Conservation (phyloP, 192 early-diverging fungal species). For the Backusella westeae region DNA sequence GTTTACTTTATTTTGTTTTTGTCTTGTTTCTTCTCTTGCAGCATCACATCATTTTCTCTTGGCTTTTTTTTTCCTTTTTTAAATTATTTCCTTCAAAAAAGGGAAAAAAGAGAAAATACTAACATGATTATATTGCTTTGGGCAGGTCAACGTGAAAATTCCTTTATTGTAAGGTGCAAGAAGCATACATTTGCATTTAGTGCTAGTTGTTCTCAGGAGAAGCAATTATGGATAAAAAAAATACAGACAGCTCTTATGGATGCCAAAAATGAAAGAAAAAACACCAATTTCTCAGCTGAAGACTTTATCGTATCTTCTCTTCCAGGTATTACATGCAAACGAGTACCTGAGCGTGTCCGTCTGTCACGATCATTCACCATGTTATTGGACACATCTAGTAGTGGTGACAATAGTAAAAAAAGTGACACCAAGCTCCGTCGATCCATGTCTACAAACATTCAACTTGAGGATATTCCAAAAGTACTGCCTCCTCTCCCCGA, state of each 20-base stretch:
- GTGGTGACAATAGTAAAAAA: not conserved
- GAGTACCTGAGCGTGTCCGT: slow-evolving; percentile 3
- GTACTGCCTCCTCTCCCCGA: not conserved
- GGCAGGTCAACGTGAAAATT: slow-evolving; percentile 14
- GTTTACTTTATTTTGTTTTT: not conserved
- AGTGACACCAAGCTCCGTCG: not conserved
- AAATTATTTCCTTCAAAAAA: slow-evolving; percentile 8
- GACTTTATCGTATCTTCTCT: slow-evolving; percentile 28
- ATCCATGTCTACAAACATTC: not conserved
- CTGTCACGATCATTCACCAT: slow-evolving; percentile 19
- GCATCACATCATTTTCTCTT: not conserved
- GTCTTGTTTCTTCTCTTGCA: slow-evolving; percentile 3
- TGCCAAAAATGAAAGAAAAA: slow-evolving; percentile 25
- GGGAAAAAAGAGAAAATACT: not conserved
- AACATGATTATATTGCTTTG: slow-evolving; percentile 3
- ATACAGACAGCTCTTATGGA: slow-evolving; percentile 44
- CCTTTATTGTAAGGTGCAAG: slow-evolving; percentile 21
- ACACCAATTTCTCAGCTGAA: not conserved
- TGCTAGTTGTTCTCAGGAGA: slow-evolving; percentile 54
- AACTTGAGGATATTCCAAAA: slow-evolving; percentile 3
- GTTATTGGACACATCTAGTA: not conserved
- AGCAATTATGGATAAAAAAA: slow-evolving; percentile 49
- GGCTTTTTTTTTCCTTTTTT: not conserved
- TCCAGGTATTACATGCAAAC: slow-evolving; percentile 1
- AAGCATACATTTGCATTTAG: slow-evolving; percentile 52